These are phyloP conservation scores for Anisodus acutangulus DNA, from an alignment of 257 asterid genomes.

Conservation along the genomic window DNA sequence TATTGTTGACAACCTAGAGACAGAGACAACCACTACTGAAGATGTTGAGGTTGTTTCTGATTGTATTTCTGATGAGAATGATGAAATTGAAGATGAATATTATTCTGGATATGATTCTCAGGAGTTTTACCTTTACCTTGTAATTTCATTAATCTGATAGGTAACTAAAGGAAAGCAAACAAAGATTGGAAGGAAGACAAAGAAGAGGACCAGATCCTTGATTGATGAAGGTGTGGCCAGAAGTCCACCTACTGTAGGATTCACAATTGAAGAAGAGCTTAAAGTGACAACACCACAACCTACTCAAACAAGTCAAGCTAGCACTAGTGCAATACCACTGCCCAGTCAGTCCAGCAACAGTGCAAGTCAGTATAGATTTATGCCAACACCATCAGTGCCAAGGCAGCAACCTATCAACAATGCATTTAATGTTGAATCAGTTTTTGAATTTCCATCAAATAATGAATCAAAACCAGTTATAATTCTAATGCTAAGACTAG, in stretches of 20 bases:
- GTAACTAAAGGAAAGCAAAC: neutral
- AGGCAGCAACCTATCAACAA: neutral
- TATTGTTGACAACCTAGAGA: too few species aligned
- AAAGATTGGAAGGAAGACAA: neutral
- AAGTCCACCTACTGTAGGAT: neutral
- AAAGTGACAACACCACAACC: neutral
- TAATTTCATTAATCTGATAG: neutral
- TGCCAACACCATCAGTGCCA: neutral
- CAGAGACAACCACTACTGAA: too few species aligned
- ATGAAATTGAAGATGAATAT: too few species aligned
- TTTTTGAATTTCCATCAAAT: too few species aligned
- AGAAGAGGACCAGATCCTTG: neutral
- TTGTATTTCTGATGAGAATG: too few species aligned
- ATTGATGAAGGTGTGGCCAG: neutral
- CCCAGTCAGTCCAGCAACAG: neutral
- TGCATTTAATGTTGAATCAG: neutral
- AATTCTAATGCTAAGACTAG: neutral
- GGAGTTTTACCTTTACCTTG: too few species aligned
- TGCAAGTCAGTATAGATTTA: neutral
- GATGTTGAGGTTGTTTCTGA: too few species aligned
- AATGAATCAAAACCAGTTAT: too few species aligned
- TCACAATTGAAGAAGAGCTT: neutral
- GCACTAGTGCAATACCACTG: too few species aligned
- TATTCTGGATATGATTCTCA: too few species aligned
- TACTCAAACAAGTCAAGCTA: neutral